Evolutionary conservation across 23 red algal species (phyloP), one percentile per base, ranked within the genome.

Genomic region (Gracilaria vermiculophylla): DNA sequence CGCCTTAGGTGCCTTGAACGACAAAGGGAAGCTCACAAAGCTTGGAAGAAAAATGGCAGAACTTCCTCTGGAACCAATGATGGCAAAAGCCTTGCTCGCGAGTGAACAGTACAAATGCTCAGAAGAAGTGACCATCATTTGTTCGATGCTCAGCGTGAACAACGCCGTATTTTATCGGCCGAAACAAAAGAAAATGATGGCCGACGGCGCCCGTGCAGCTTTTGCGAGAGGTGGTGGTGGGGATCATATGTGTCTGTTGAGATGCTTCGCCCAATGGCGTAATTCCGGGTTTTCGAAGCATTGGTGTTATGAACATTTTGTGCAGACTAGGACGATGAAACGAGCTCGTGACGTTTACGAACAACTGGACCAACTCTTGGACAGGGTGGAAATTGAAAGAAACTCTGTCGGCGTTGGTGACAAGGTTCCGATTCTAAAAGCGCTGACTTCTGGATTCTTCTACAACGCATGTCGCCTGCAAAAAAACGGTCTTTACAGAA

Each of bases 261-360:
- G 78, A 34, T 90, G 87, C 39, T 99, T 83, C 76, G 82, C 41
- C n/a, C 79, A 89, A 64, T 99, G 97, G 97, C 45, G 81, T n/a
- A 82, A 88, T 65, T 74, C 89, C 20, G 83, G 79, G 5, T 95
- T 79, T 55, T 78, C 92, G 4, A 71, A 91, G 37, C 87, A 93
- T 28, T 99, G 97, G 97, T 99, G 97, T 76, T 91, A 37, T 44
- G 92, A 95, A 23, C 79, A 95, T 76, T 93, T 90, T 69, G 88
- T 99, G 41, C 92, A 95, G 57, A 70, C 78, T 4, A 89, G 97
- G 39, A 88, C 86, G 12, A 73, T 99, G 78, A 89, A 91, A 34
- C 87, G 88, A 36, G 97, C 97, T n/a, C 64, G 89, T 25, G 92
- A 95, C 55, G 85, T 99, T 0, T 83, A 77, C 42, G 85, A 95